Conservation (phyloP, 495 filamentous ascomycete genomes). For the Annulohypoxylon nitens region DNA sequence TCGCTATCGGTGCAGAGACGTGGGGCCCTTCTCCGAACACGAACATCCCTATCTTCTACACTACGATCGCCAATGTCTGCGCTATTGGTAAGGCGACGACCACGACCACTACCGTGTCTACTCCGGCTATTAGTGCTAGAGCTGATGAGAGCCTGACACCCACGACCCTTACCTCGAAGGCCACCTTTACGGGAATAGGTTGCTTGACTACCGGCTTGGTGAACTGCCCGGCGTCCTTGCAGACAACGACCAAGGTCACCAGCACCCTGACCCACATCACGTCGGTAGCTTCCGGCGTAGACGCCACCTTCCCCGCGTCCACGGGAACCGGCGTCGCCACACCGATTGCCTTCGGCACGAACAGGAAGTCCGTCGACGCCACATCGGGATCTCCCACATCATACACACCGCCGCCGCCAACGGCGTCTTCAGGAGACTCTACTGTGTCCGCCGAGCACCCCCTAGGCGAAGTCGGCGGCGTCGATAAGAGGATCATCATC, state of each 20-base stretch:
- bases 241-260: slow-evolving; percentile 54
- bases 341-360: slow-evolving; percentile 56
- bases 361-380: slow-evolving; percentile 52
- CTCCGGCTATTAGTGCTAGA: slow-evolving; percentile 47
- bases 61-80: slow-evolving; percentile 63
- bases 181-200: slow-evolving; percentile 54
- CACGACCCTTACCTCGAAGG: slow-evolving; percentile 52
- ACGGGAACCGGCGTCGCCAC: slow-evolving; percentile 48
- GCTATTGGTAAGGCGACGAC: slow-evolving; percentile 45
- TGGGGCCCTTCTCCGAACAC: slow-evolving; percentile 64
- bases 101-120: slow-evolving; percentile 43
- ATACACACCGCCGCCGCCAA: slow-evolving; percentile 48
- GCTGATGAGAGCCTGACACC: slow-evolving; percentile 51
- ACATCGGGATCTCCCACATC: slow-evolving; percentile 54
- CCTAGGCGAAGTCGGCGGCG: slow-evolving; percentile 41
- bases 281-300: slow-evolving; percentile 54
- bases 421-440: slow-evolving; percentile 4
- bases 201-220: slow-evolving; percentile 58
- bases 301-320: slow-evolving; percentile 55
- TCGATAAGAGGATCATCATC: slow-evolving; percentile 57
- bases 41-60: slow-evolving; percentile 66
- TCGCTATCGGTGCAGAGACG: slow-evolving; percentile 56
- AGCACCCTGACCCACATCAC: slow-evolving; percentile 53
- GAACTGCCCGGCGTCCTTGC: slow-evolving; percentile 62
- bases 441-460: slow-evolving; percentile 24